Evolutionary conservation across 1,284 basidiomycete species (phyloP).

Genomic region (Apiotrichum gracile): DNA sequence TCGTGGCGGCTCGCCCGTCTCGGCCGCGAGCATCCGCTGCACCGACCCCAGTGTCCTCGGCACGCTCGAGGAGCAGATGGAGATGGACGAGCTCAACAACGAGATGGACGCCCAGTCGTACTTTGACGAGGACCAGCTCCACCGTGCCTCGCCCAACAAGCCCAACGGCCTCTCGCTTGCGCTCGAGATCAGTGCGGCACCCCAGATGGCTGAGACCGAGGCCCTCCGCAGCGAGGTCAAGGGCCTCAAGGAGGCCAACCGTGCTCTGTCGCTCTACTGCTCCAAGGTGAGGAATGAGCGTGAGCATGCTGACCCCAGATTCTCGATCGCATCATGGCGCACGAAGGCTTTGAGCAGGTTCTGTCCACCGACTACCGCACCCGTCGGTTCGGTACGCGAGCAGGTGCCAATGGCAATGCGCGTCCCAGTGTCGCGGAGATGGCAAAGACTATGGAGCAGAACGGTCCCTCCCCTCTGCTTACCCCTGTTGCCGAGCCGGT

Average conservation of each 20-base stretch:
- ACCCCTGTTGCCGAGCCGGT: background rate
- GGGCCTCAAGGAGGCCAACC: slow-evolving; percentile 87
- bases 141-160: slow-evolving; percentile 48
- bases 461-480: background rate
- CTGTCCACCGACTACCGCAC: slow-evolving; percentile 74
- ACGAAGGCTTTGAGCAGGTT: slow-evolving; percentile 90
- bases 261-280: slow-evolving; percentile 85
- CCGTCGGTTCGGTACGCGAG: slow-evolving; percentile 19
- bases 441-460: slow-evolving; percentile 10
- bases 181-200: slow-evolving; percentile 64
- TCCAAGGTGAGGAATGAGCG: slow-evolving; percentile 56
- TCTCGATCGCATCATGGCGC: slow-evolving; percentile 86
- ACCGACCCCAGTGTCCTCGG: slow-evolving; percentile 15
- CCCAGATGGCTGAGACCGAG: slow-evolving; percentile 66
- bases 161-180: slow-evolving; percentile 51
- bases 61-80: slow-evolving; percentile 35
- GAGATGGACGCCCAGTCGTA: slow-evolving; percentile 29
- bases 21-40: slow-evolving; percentile 1
- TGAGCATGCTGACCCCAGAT: slow-evolving; percentile 49
- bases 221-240: slow-evolving; percentile 74
- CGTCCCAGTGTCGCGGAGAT: slow-evolving; percentile 8
- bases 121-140: slow-evolving; percentile 24
- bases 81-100: slow-evolving; percentile 35
- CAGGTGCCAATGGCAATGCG: background rate
- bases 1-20: background rate